Evolutionary conservation across 2,329 filamentous ascomycete species (phyloP).

Genomic region (Zymoseptoria tritici): DNA sequence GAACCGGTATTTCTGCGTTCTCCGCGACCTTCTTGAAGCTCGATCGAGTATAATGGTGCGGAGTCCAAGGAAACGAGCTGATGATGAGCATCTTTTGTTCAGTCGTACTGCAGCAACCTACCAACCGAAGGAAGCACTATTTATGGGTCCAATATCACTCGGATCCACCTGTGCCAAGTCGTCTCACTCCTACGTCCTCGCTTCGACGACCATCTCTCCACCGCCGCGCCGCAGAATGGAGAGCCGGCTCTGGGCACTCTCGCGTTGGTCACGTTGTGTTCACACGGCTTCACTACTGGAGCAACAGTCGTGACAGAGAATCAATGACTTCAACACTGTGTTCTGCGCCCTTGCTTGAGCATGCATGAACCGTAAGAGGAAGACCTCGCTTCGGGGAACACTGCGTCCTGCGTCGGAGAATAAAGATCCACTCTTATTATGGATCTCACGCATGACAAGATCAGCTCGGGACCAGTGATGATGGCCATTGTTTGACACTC

Average conservation of each 20-base stretch:
- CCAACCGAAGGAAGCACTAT: not conserved
- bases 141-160: not conserved
- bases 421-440: not conserved
- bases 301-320: not conserved
- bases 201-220: not conserved
- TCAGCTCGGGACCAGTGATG: not conserved
- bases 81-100: not conserved
- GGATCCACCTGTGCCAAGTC: not conserved
- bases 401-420: not conserved
- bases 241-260: constrained; percentile 11
- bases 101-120: not conserved
- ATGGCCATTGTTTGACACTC: not conserved
- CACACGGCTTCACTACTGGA: not conserved
- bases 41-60: no score
- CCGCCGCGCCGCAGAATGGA: constrained; percentile 14
- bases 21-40: no score
- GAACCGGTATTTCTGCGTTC: no score
- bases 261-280: not conserved
- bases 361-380: not conserved
- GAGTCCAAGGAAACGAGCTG: not conserved
- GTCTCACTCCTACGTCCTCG: not conserved
- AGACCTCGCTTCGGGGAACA: not conserved
- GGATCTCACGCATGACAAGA: not conserved
- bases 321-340: not conserved
- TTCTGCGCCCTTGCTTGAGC: not conserved